Base-by-base conservation (phyloP, 2,329 filamentous ascomycete species). In the Dactylella cylindrospora region DNA sequence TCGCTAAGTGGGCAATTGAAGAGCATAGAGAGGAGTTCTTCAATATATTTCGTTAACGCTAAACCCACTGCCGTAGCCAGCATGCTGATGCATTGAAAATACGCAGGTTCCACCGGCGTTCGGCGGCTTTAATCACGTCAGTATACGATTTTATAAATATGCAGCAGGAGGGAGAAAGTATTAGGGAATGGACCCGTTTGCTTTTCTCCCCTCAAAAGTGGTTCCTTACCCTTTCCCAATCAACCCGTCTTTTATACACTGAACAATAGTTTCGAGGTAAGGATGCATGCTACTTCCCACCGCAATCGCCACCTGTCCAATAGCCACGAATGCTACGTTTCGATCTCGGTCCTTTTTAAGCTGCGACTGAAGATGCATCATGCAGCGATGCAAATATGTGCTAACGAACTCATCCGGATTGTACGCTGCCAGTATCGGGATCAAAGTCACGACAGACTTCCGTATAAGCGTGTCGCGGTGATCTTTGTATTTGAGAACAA, bases 31-130 rank as follows among this genome's bases (percentile, higher is more conserved):
- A 98, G 80, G 22, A 98, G 77, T 9, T 90, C 88, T 71, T 96
- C 90, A 84, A 98, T 96, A 71, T 97, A 96, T 74, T 97, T 98
- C 79, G 89, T 97, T 47, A 98, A 78, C 0, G 91, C 93, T 75
- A 98, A 93, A 1, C 93, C 93, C 23, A 97, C 93, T 2, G 93
- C 93, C 38, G 95, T 86, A 0, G 93, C 90, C 46, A 98, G 81
- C 76, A 95, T 90, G 72, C 94, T 98, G 72, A 98, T 94, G 73
- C 93, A 98, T 73, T 95, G 88, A 69, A 70, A 70, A 49, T 69
- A 69, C 15, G 68, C 57, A 47, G 17, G 67, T 59, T 61, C 69
- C 64, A 52, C 68, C 45, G 40, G 60, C 17, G 41, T 29, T 46
- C 62, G 50, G 19, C 65, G 62, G 15, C 65, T 66, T n/a, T 20